Percentiles rank a stretch among this genome's conserved stretches.
phyloP scores from a whole-genome alignment of 2,329 filamentous ascomycete species.

The Fusarium sp. region DNA sequence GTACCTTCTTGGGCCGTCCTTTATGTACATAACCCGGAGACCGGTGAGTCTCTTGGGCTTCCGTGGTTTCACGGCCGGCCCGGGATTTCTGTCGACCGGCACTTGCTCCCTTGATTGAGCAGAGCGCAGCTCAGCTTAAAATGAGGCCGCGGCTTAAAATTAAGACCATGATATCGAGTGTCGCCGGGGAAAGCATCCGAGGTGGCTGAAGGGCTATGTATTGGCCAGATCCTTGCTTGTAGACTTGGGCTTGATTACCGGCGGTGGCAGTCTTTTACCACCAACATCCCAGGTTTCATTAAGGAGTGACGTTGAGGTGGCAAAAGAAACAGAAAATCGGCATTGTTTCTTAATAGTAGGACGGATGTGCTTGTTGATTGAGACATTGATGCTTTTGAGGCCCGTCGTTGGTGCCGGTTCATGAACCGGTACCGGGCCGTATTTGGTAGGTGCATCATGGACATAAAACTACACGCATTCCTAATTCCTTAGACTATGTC shows the following conservation, averaged over 20 bases:
- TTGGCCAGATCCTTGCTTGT: slow-evolving; percentile 1
- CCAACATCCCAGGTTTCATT: background rate
- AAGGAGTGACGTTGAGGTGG: background rate
- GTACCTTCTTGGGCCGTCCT: background rate
- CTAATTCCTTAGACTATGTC: background rate
- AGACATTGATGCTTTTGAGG: background rate
- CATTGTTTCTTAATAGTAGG: too few species aligned
- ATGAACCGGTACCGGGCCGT: slow-evolving; percentile 24
- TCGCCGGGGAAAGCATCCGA: slow-evolving; percentile 13
- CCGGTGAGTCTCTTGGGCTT: slow-evolving; percentile 3
- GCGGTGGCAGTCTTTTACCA: slow-evolving; percentile 18
- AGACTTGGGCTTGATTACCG: slow-evolving; percentile 10
- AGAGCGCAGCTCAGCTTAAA: background rate
- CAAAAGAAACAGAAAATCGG: background rate
- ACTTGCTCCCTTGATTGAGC: background rate
- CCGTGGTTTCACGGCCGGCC: slow-evolving; percentile 12
- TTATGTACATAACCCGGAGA: background rate
- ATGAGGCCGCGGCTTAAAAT: slow-evolving; percentile 18
- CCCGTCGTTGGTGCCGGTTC: slow-evolving; percentile 13
- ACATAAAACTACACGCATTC: slow-evolving; percentile 1
- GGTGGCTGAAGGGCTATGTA: background rate
- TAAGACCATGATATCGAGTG: background rate
- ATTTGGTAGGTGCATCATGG: slow-evolving; percentile 1
- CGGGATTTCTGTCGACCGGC: slow-evolving; percentile 10
- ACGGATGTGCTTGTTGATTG: background rate